These are phyloP conservation scores for Amaranthus palmeri DNA, from an alignment of 148 eudicot species.

Conservation along the genomic window DNA sequence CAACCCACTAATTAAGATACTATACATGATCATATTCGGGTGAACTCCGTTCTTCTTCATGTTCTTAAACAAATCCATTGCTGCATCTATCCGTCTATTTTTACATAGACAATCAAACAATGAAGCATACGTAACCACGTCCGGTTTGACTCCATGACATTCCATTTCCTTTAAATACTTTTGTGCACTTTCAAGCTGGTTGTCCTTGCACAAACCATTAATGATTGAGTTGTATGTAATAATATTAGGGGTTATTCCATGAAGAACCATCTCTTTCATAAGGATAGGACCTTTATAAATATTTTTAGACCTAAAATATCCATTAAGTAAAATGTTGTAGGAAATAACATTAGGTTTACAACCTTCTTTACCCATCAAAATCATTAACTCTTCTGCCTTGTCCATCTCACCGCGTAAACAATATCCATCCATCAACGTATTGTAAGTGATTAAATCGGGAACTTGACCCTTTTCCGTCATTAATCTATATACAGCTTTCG, in stretches of 20 bases:
- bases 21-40: neutral
- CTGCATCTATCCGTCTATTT: neutral
- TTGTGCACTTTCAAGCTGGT: neutral
- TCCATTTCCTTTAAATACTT: slow-evolving; percentile 1
- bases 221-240: slow-evolving; percentile 6
- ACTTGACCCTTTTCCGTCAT: too few species aligned
- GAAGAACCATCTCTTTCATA: neutral
- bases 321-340: slow-evolving; percentile 7
- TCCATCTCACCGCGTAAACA: slow-evolving; percentile 9
- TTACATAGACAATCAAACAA: slow-evolving; percentile 7
- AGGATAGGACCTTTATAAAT: slow-evolving; percentile 3
- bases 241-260: neutral
- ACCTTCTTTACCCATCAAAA: neutral
- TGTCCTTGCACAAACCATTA: slow-evolving; percentile 7
- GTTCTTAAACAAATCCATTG: neutral
- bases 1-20: neutral
- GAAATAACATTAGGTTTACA: slow-evolving; percentile 1
- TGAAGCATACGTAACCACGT: neutral
- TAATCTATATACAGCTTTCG: neutral
- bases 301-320: slow-evolving; percentile 7
- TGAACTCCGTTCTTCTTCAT: neutral
- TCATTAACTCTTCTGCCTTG: slow-evolving; percentile 2
- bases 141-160: neutral
- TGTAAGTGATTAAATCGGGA: slow-evolving; percentile 3
- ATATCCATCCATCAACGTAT: slow-evolving; percentile 13